Conservation (phyloP, 768 basidiomycete species). For the Russula earlei region DNA sequence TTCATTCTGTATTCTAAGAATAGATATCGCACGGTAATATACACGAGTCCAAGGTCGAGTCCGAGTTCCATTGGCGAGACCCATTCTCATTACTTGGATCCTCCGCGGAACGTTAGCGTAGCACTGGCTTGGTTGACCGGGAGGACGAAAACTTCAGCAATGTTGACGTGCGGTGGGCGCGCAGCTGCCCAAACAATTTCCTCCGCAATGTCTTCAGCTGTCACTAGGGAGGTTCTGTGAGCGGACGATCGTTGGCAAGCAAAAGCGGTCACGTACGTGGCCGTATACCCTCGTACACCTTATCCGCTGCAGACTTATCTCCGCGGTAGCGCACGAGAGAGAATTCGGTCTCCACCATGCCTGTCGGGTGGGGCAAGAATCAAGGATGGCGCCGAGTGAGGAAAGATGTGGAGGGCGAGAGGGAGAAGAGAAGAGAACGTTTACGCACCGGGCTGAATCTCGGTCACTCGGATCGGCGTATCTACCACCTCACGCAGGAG, state of each 20-base stretch:
- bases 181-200: slow-evolving; percentile 96
- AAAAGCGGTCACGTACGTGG: slow-evolving; percentile 50
- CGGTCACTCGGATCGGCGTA: slow-evolving; percentile 87
- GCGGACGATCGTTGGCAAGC: background rate
- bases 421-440: background rate
- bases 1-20: background rate
- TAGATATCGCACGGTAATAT: slow-evolving; percentile 1
- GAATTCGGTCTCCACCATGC: slow-evolving; percentile 90
- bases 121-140: slow-evolving; percentile 75
- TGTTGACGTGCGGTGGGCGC: slow-evolving; percentile 85
- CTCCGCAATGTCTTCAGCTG: slow-evolving; percentile 84
- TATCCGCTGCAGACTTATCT: slow-evolving; percentile 70
- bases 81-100: slow-evolving; percentile 23
- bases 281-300: slow-evolving; percentile 83
- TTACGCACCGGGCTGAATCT: slow-evolving; percentile 77
- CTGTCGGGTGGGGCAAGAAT: slow-evolving; percentile 25
- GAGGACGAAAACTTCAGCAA: slow-evolving; percentile 71
- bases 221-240: slow-evolving; percentile 38
- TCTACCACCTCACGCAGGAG: slow-evolving; percentile 83
- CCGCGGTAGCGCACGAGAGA: slow-evolving; percentile 86
- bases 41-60: background rate
- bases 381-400: slow-evolving; percentile 3
- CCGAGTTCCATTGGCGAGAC: background rate
- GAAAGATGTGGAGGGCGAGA: too few species aligned
- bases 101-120: slow-evolving; percentile 45